Conservation (phyloP, 2,329 filamentous ascomycete genomes). For the Claviceps digitariae region DNA sequence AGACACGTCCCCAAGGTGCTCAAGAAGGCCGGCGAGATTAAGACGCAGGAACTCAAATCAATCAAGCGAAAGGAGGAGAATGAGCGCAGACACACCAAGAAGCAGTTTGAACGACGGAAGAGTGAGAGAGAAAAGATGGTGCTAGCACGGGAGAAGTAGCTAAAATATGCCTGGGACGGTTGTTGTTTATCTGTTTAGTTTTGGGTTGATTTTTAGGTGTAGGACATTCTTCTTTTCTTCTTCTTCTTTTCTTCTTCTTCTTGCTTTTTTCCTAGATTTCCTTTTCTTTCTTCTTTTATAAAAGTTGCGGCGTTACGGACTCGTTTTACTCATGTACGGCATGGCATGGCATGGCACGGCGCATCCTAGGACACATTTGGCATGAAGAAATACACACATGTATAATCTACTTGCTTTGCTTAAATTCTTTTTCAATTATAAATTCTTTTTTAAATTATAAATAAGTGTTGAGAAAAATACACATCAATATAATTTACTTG, state of each 20-base stretch:
- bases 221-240: not conserved
- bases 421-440: too few relatives aligned
- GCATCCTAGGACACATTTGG: not conserved
- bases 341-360: slow-evolving; percentile 4
- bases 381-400: not conserved
- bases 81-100: slow-evolving; percentile 78
- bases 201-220: not conserved
- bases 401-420: too few relatives aligned
- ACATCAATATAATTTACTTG: too few relatives aligned
- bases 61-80: slow-evolving; percentile 92
- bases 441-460: too few relatives aligned
- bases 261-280: not conserved
- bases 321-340: not conserved
- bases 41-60: slow-evolving; percentile 71
- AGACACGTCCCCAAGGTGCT: slow-evolving; percentile 83
- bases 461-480: too few relatives aligned
- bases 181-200: not conserved
- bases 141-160: slow-evolving; percentile 47
- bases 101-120: slow-evolving; percentile 59
- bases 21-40: slow-evolving; percentile 94
- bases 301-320: slow-evolving; percentile 1
- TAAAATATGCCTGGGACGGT: not conserved
- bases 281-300: not conserved
- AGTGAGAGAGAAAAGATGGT: slow-evolving; percentile 91
- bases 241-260: too few relatives aligned